Percentiles rank a stretch among this genome's conserved stretches.
phyloP scores from a whole-genome alignment of 129 eudicot species.

The Flaveria trinervia region DNA sequence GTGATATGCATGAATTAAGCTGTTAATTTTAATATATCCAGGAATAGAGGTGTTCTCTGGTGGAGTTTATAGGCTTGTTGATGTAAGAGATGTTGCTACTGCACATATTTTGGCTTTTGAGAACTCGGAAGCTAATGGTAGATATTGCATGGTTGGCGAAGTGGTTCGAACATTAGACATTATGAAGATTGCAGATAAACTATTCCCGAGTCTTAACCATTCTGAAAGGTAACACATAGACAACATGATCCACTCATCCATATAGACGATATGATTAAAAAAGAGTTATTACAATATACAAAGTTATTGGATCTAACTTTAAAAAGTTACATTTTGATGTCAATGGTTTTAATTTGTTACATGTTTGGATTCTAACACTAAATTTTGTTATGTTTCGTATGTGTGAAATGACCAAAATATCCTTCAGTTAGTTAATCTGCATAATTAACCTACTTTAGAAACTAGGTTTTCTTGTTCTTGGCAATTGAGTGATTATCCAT shows the following conservation, averaged over 20 bases:
- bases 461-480: constrained; percentile 22
- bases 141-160: constrained; percentile 43
- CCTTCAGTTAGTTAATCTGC: too few species aligned
- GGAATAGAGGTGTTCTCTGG: constrained; percentile 32
- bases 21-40: constrained; percentile 16
- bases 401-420: too few species aligned
- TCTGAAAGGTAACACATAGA: constrained; percentile 35
- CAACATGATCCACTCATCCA: too few species aligned
- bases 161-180: constrained; percentile 29
- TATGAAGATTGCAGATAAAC: constrained; percentile 33
- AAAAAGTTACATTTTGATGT: too few species aligned
- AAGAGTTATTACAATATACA: too few species aligned
- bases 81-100: constrained; percentile 55
- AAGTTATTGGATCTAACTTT: too few species aligned
- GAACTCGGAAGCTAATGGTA: constrained; percentile 47
- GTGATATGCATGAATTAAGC: constrained; percentile 11
- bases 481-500: neutral
- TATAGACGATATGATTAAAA: too few species aligned
- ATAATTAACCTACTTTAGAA: neutral
- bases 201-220: constrained; percentile 44
- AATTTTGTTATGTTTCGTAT: too few species aligned
- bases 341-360: too few species aligned
- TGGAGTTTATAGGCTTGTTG: constrained; percentile 40
- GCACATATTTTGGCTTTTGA: constrained; percentile 59
- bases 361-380: too few species aligned